Conservation (phyloP, 2,329 filamentous ascomycete species). For the Alternaria ventricosa region DNA sequence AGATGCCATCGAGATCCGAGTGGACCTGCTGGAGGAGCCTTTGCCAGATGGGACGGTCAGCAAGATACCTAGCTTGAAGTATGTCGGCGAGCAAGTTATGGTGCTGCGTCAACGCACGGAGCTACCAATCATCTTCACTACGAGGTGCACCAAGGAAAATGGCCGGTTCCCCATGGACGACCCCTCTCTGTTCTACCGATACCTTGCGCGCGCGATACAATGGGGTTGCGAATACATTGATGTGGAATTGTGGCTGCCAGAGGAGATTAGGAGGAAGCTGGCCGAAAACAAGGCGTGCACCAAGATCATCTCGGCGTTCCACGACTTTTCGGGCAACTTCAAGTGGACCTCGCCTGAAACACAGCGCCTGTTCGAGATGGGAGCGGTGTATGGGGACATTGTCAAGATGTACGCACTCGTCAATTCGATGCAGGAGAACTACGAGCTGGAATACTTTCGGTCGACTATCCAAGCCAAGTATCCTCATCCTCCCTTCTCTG, state of each 20-base stretch:
- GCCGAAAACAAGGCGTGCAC: conserved; percentile 76
- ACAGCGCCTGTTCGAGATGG: conserved; percentile 73
- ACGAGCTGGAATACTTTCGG: conserved; percentile 88
- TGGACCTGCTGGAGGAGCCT: conserved; percentile 80
- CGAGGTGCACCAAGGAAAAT: conserved; percentile 80
- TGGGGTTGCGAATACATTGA: conserved; percentile 93
- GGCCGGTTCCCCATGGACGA: conserved; percentile 85
- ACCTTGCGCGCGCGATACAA: conserved; percentile 82
- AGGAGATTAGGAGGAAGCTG: conserved; percentile 71
- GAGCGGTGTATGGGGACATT: conserved; percentile 78
- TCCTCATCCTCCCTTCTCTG: conserved; percentile 76
- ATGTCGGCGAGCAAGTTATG: conserved; percentile 88
- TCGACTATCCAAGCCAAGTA: conserved; percentile 75
- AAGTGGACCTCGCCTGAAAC: conserved; percentile 80
- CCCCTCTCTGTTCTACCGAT: conserved; percentile 75
- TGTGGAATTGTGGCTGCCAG: conserved; percentile 85
- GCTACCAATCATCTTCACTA: conserved; percentile 89
- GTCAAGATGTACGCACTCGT: conserved; percentile 91
- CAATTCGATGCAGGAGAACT: conserved; percentile 82
- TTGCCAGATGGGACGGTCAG: conserved; percentile 63
- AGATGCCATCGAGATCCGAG: conserved; percentile 83
- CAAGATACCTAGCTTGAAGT: conserved; percentile 76
- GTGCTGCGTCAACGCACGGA: conserved; percentile 81
- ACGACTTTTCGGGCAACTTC: conserved; percentile 85
- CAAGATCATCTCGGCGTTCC: conserved; percentile 89